These are phyloP conservation scores for Saccharomyces uvarum DNA, from an alignment of 1,139 yeast species.

Conservation along the genomic window DNA sequence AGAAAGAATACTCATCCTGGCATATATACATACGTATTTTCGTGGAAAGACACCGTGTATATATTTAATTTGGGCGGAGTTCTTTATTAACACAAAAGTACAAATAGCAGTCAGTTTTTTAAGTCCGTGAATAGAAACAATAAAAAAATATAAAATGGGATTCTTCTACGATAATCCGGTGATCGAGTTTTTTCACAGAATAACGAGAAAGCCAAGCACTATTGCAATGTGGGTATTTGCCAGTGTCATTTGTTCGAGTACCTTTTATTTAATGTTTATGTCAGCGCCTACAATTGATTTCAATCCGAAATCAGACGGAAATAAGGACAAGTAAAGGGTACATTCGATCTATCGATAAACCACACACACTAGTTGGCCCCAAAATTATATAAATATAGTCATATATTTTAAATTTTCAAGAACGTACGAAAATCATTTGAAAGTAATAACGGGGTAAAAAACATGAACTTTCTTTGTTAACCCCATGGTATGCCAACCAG, in stretches of 20 bases:
- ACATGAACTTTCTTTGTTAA: neutral
- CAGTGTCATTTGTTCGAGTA: slow-evolving; percentile 24
- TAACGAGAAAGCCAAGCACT: slow-evolving; percentile 22
- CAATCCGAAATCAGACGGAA: neutral
- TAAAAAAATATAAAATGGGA: slow-evolving; percentile 16
- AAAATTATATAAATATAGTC: neutral
- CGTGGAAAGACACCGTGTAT: neutral
- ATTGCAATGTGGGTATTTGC: slow-evolving; percentile 31
- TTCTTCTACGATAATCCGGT: slow-evolving; percentile 26
- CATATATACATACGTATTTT: neutral
- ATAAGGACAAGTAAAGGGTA: neutral
- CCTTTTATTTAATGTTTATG: slow-evolving; percentile 18
- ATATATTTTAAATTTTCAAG: no score
- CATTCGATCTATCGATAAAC: neutral
- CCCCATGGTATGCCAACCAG: neutral
- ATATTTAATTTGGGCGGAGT: neutral
- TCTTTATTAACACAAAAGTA: neutral
- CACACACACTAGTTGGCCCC: neutral
- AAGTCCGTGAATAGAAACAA: neutral
- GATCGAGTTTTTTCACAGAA: slow-evolving; percentile 21
- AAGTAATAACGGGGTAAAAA: neutral
- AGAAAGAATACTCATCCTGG: neutral
- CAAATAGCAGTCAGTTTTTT: neutral
- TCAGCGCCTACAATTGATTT: slow-evolving; percentile 6
- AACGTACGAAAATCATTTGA: neutral